These are phyloP conservation scores for Xylariomycetidae sp. DNA, from an alignment of 2,329 filamentous ascomycete genomes.

Conservation along the genomic window DNA sequence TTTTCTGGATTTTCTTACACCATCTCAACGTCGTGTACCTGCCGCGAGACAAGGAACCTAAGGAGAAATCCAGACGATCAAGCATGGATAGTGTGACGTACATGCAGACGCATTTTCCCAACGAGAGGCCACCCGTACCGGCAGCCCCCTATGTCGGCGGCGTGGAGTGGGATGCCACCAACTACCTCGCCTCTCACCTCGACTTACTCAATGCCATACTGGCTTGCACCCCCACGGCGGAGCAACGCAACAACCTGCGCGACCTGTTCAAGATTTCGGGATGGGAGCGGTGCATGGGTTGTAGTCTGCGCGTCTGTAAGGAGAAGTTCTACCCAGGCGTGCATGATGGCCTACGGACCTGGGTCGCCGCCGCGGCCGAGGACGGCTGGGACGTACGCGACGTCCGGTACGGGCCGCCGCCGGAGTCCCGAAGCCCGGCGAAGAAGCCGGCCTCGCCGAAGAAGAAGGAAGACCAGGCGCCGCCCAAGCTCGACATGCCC, in stretches of 20 bases:
- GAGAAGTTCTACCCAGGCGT: conserved; percentile 95
- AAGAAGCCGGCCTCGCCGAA: conserved; percentile 34
- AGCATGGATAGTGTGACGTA: conserved; percentile 46
- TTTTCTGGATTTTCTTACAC: conserved; percentile 99
- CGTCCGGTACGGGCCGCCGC: conserved; percentile 66
- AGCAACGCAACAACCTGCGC: conserved; percentile 74
- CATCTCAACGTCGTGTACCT: conserved; percentile 81
- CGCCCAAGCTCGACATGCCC: conserved; percentile 57
- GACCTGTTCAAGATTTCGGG: conserved; percentile 73
- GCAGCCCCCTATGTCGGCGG: conserved; percentile 94
- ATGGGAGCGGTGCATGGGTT: conserved; percentile 85
- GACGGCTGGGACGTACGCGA: conserved; percentile 83
- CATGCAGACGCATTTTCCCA: conserved; percentile 71
- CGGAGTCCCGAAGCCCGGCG: conserved; percentile 35
- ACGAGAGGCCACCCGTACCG: conserved; percentile 80
- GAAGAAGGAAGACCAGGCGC: conserved; percentile 42
- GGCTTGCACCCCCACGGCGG: conserved; percentile 64
- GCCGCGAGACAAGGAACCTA: conserved; percentile 38
- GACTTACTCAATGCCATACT: conserved; percentile 89
- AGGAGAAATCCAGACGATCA: conserved; percentile 27
- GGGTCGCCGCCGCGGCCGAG: conserved; percentile 80
- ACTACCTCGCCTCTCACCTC: conserved; percentile 87
- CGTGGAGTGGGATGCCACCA: conserved; percentile 98
- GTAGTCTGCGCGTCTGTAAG: conserved; percentile 82
- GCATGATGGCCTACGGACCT: conserved; percentile 81